phyloP scores from a whole-genome alignment of 2,329 filamentous ascomycete species.

The Monilinia polystroma region DNA sequence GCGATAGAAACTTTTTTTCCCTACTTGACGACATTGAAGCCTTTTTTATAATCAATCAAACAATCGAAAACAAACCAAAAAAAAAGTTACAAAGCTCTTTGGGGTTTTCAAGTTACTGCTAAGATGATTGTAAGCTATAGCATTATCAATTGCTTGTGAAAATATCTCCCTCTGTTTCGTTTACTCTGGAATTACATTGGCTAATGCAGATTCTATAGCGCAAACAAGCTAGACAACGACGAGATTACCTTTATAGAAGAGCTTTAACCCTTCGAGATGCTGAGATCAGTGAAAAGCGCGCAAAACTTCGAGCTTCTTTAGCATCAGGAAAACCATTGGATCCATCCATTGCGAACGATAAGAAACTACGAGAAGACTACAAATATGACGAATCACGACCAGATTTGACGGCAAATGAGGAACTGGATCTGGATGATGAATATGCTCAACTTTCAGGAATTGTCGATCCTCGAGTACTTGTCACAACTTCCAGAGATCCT shows the following conservation, averaged over 20 bases:
- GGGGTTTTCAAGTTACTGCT: not conserved
- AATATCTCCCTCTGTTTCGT: not conserved
- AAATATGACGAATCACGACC: constrained; percentile 85
- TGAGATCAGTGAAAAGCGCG: constrained; percentile 87
- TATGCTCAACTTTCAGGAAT: constrained; percentile 90
- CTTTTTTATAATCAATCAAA: not conserved
- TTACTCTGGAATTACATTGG: not conserved
- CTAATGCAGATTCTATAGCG: constrained; percentile 45
- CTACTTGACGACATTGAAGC: constrained; percentile 2
- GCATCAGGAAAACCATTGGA: constrained; percentile 87
- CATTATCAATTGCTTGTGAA: not conserved
- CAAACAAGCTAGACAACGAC: constrained; percentile 73
- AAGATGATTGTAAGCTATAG: constrained; percentile 36
- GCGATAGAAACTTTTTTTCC: constrained; percentile 4
- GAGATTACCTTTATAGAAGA: constrained; percentile 88
- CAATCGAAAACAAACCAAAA: not conserved
- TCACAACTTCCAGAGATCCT: constrained; percentile 88
- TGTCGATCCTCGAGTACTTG: constrained; percentile 81
- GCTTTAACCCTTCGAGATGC: constrained; percentile 86
- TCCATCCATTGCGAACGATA: constrained; percentile 81
- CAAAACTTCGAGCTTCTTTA: constrained; percentile 80
- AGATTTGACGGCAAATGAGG: constrained; percentile 65
- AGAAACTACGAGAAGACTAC: constrained; percentile 78
- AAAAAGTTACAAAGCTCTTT: not conserved
- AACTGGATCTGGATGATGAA: constrained; percentile 80